Percentiles rank a stretch among this genome's conserved stretches.
Evolutionary conservation across 2,329 filamentous ascomycete species (phyloP).

Genomic region (Emmonsia crescens): DNA sequence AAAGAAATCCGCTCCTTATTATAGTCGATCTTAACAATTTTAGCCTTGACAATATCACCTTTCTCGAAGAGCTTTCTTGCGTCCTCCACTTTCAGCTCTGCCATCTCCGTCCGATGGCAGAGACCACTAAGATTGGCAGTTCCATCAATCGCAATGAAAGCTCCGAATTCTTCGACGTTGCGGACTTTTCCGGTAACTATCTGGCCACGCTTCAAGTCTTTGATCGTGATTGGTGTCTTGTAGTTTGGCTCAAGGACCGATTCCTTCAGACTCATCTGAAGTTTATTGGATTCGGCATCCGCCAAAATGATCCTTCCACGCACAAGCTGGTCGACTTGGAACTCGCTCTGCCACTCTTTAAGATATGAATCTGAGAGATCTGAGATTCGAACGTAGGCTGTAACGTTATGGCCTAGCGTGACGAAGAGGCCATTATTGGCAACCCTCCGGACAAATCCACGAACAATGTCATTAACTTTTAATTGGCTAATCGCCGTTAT

Average conservation of each 20-base stretch:
- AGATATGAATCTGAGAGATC: constrained; percentile 85
- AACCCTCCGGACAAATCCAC: constrained; percentile 87
- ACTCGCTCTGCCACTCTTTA: constrained; percentile 90
- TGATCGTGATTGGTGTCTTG: constrained; percentile 58
- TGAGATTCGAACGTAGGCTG: constrained; percentile 71
- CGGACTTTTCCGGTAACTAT: constrained; percentile 80
- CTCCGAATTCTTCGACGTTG: constrained; percentile 90
- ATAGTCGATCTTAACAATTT: constrained; percentile 65
- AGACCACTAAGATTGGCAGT: constrained; percentile 84
- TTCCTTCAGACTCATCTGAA: constrained; percentile 78
- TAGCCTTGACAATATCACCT: constrained; percentile 88
- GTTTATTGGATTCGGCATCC: constrained; percentile 55
- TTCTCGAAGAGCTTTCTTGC: constrained; percentile 82
- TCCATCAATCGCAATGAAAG: constrained; percentile 82
- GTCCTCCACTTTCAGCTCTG: constrained; percentile 69
- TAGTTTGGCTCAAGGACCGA: constrained; percentile 75
- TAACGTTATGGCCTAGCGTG: constrained; percentile 66
- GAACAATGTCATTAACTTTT: constrained; percentile 64
- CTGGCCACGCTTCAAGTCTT: constrained; percentile 69
- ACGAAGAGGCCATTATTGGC: constrained; percentile 84
- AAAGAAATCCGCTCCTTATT: constrained; percentile 74
- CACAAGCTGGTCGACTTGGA: constrained; percentile 81
- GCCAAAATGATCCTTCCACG: constrained; percentile 71
- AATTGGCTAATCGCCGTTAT: constrained; percentile 61
- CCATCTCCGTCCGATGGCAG: constrained; percentile 87